These are phyloP conservation scores for Kuraishia ogatae DNA, from an alignment of 805 yeast genomes.

Conservation along the genomic window DNA sequence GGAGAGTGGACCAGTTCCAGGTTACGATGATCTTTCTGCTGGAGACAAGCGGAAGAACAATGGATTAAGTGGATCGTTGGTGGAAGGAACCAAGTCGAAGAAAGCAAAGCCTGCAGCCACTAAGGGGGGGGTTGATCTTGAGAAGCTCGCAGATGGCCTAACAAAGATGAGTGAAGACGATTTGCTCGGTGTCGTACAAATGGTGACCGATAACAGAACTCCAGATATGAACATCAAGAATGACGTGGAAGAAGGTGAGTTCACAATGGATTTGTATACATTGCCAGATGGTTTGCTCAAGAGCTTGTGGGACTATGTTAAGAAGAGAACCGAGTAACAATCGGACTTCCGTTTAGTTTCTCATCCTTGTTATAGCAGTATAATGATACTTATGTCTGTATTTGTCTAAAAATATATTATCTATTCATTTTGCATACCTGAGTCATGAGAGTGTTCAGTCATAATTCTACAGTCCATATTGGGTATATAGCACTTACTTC, in stretches of 20 bases:
- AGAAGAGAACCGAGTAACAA: conserved; percentile 40
- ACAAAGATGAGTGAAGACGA: conserved; percentile 89
- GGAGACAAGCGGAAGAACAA: conserved; percentile 7
- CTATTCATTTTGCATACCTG: neutral
- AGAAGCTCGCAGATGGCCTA: conserved; percentile 81
- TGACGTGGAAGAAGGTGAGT: conserved; percentile 94
- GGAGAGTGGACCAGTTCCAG: conserved; percentile 80
- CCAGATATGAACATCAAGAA: conserved; percentile 93
- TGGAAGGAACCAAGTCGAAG: conserved; percentile 33
- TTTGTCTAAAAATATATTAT: neutral
- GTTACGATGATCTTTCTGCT: conserved; percentile 19
- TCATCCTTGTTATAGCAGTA: neutral
- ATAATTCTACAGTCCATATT: neutral
- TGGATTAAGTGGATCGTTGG: conserved; percentile 7
- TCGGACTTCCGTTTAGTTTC: neutral
- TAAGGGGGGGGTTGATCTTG: conserved; percentile 79
- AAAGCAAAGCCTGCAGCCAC: conserved; percentile 48
- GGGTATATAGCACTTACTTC: neutral
- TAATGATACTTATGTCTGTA: neutral
- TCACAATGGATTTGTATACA: conserved; percentile 91
- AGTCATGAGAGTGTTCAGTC: neutral
- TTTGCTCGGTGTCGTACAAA: conserved; percentile 87
- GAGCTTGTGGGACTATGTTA: conserved; percentile 91
- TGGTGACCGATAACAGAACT: conserved; percentile 94
- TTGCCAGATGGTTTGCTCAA: conserved; percentile 85